These are phyloP conservation scores for Thielaviopsis punctulata DNA, from an alignment of 2,329 filamentous ascomycete species.

Conservation along the genomic window DNA sequence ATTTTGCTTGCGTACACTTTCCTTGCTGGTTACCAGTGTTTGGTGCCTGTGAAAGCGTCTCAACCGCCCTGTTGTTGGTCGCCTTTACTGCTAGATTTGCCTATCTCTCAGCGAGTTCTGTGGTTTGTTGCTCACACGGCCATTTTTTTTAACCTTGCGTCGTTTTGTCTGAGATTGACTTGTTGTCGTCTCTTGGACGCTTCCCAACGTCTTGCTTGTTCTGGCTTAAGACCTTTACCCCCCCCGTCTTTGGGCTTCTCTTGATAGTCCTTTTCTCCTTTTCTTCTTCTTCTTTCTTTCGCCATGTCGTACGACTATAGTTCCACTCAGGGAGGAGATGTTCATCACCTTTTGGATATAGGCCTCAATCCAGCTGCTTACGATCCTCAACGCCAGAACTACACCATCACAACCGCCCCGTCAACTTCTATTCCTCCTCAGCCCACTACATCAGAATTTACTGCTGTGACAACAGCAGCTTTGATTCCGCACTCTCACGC, in stretches of 20 bases:
- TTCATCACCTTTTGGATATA: slow-evolving; percentile 8
- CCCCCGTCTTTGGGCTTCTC: slow-evolving; percentile 3
- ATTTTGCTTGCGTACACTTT: neutral
- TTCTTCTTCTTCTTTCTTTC: slow-evolving; percentile 5
- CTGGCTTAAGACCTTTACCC: slow-evolving; percentile 8
- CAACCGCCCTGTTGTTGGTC: neutral
- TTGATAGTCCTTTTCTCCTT: slow-evolving; percentile 8
- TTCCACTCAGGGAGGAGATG: slow-evolving; percentile 6
- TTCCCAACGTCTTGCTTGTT: slow-evolving; percentile 2
- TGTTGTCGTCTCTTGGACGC: slow-evolving; percentile 1
- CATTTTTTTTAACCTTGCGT: neutral
- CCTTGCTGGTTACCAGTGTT: neutral
- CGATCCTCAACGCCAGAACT: slow-evolving; percentile 18
- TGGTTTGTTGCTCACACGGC: slow-evolving; percentile 3
- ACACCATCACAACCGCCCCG: slow-evolving; percentile 5
- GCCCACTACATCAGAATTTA: neutral
- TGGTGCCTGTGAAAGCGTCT: neutral
- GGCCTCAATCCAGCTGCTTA: slow-evolving; percentile 6
- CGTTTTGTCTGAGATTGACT: neutral
- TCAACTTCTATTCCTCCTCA: slow-evolving; percentile 3
- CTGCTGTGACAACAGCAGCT: slow-evolving; percentile 29
- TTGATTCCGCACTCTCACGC: slow-evolving; percentile 17
- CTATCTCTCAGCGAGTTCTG: neutral
- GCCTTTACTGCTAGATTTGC: neutral
- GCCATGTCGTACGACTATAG: slow-evolving; percentile 12